A percentile compares a stretch with the other conserved stretches of the same genome.
These are phyloP conservation scores for Hymenoscyphus repandus DNA, from an alignment of 2,329 filamentous ascomycete genomes.

Conservation along the genomic window DNA sequence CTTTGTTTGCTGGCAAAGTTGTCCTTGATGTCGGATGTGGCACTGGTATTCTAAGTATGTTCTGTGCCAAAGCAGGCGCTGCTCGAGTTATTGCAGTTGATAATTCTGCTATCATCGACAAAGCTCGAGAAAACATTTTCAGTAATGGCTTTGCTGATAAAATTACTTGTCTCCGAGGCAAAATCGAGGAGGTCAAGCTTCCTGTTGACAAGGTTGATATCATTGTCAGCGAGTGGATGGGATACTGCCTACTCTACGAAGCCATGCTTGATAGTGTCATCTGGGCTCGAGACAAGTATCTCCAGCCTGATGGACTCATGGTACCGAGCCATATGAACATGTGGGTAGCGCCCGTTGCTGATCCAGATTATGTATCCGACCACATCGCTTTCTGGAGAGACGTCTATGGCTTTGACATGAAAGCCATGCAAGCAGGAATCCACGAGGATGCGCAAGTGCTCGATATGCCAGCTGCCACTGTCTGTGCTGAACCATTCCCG, in stretches of 20 bases:
- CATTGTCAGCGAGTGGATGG: conserved; percentile 98
- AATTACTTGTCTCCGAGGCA: conserved; percentile 77
- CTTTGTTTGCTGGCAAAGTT: conserved; percentile 77
- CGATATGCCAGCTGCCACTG: conserved; percentile 55
- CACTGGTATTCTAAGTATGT: conserved; percentile 86
- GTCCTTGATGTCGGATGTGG: conserved; percentile 90
- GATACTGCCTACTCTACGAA: conserved; percentile 88
- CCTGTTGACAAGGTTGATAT: conserved; percentile 82
- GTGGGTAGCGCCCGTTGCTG: conserved; percentile 74
- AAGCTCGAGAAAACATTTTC: conserved; percentile 78
- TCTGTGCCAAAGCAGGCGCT: conserved; percentile 86
- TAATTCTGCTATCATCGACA: conserved; percentile 84
- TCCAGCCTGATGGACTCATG: conserved; percentile 74
- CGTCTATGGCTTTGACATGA: conserved; percentile 94
- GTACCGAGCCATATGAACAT: conserved; percentile 82
- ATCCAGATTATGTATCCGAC: conserved; percentile 71
- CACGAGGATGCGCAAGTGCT: conserved; percentile 78
- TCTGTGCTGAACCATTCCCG: conserved; percentile 55
- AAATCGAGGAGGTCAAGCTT: conserved; percentile 79
- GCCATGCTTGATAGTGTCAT: conserved; percentile 94
- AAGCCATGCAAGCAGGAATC: conserved; percentile 77
- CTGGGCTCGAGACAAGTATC: conserved; percentile 80
- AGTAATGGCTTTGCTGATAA: conserved; percentile 68
- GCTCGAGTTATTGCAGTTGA: conserved; percentile 85
- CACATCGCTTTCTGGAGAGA: conserved; percentile 83